These are phyloP conservation scores for Myrica gale DNA, from an alignment of 306 rosid species.

Conservation along the genomic window DNA sequence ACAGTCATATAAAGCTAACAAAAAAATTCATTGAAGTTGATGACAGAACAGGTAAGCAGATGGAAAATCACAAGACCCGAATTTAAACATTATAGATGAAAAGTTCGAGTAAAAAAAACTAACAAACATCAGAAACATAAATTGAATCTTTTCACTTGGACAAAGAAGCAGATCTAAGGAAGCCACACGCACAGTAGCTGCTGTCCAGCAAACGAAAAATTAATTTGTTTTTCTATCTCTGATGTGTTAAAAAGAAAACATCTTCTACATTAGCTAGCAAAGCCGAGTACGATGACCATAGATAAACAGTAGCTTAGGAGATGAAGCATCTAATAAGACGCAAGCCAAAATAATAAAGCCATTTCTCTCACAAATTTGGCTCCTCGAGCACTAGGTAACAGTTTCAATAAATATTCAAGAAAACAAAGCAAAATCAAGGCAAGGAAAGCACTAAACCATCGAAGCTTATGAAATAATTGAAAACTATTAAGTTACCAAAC, in stretches of 20 bases:
- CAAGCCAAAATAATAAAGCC: not conserved
- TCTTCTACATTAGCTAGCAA: conserved; percentile 6
- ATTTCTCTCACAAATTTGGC: conserved; percentile 20
- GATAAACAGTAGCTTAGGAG: conserved; percentile 18
- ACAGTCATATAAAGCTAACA: conserved; percentile 3
- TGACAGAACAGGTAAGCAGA: not conserved
- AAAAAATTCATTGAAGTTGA: not conserved
- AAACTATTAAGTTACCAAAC: not conserved
- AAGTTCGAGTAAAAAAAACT: not conserved
- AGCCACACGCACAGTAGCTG: conserved; percentile 1
- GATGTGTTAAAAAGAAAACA: not conserved
- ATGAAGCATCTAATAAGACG: conserved; percentile 9
- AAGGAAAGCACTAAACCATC: conserved; percentile 15
- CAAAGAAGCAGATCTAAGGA: conserved; percentile 29
- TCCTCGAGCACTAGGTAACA: conserved; percentile 21
- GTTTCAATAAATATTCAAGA: conserved; percentile 9
- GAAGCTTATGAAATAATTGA: not conserved
- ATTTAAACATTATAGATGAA: not conserved
- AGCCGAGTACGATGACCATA: not conserved
- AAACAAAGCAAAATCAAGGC: conserved; percentile 1
- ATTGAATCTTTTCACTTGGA: not conserved
- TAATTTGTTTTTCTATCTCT: not conserved
- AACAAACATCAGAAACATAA: not conserved
- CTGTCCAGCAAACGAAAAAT: not conserved
- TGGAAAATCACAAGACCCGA: not conserved